These are phyloP conservation scores for Thielaviopsis cerberus DNA, from an alignment of 2,329 filamentous ascomycete species.

Conservation along the genomic window DNA sequence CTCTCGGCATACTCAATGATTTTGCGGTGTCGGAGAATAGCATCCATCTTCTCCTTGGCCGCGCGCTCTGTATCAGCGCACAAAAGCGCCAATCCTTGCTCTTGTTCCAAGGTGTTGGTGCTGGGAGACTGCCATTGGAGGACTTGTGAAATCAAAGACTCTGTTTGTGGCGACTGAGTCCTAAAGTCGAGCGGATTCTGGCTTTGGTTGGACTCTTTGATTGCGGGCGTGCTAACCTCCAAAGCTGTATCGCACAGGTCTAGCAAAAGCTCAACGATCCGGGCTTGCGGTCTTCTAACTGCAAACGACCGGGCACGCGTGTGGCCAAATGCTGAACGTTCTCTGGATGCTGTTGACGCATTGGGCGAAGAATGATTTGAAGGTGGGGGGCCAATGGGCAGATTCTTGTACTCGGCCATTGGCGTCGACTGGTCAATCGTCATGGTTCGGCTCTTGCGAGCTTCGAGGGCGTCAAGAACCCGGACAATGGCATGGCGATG, in stretches of 20 bases:
- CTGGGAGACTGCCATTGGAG: conserved; percentile 92
- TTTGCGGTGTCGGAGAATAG: conserved; percentile 73
- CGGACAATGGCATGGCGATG: conserved; percentile 90
- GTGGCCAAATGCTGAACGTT: conserved; percentile 63
- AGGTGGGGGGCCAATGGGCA: conserved; percentile 62
- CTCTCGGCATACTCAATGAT: conserved; percentile 94
- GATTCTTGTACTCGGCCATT: conserved; percentile 68
- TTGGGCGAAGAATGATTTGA: conserved; percentile 55
- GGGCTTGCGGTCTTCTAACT: conserved; percentile 68
- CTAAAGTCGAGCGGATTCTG: conserved; percentile 57
- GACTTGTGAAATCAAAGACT: conserved; percentile 84
- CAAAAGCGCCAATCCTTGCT: conserved; percentile 72
- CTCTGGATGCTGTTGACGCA: conserved; percentile 52
- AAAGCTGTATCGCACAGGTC: conserved; percentile 91
- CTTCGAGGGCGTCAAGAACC: conserved; percentile 80
- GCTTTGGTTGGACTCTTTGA: conserved; percentile 50
- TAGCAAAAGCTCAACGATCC: conserved; percentile 85
- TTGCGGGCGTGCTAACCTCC: conserved; percentile 82
- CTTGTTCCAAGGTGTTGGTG: conserved; percentile 77
- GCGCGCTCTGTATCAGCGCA: conserved; percentile 77
- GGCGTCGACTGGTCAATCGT: conserved; percentile 35
- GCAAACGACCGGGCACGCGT: conserved; percentile 74
- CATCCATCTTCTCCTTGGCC: conserved; percentile 77
- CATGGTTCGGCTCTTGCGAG: conserved; percentile 47
- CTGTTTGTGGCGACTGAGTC: conserved; percentile 88